Evolutionary conservation across 2,329 filamentous ascomycete genomes (phyloP).

Genomic region (Neospermospora avenae): DNA sequence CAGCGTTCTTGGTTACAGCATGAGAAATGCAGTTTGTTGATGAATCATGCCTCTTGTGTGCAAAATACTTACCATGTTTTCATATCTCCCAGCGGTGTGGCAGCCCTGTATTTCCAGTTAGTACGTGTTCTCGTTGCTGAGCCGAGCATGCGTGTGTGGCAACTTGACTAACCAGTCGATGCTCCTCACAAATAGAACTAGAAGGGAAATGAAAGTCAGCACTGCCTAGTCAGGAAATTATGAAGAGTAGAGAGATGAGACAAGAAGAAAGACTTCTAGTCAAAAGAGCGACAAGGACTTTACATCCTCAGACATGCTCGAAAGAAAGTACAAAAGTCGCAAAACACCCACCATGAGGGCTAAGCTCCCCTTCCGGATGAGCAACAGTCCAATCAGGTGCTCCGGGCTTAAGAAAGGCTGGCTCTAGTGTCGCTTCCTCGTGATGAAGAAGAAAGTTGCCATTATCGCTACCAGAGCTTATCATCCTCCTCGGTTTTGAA

Average conservation of each 20-base stretch:
- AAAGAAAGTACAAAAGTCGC: no score
- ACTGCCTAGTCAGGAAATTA: no score
- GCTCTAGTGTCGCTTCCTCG: background rate
- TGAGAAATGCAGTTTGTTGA: no score
- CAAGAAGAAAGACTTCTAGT: no score
- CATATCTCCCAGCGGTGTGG: constrained; percentile 70
- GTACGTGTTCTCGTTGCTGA: background rate
- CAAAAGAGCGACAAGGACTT: no score
- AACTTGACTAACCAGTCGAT: constrained; percentile 56
- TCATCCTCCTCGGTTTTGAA: constrained; percentile 2
- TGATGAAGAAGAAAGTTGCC: constrained; percentile 1
- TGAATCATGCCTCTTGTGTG: no score
- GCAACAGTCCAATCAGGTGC: constrained; percentile 66
- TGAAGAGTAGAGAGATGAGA: no score
- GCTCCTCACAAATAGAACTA: constrained; percentile 66
- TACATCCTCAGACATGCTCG: no score
- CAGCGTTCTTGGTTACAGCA: no score
- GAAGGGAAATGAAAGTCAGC: no score
- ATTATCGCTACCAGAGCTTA: constrained; percentile 9
- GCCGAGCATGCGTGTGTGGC: background rate
- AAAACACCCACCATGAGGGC: constrained; percentile 67
- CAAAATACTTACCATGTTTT: constrained; percentile 49
- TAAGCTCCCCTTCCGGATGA: constrained; percentile 57
- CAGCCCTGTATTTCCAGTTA: constrained; percentile 34
- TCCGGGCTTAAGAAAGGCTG: constrained; percentile 20